Conservation (phyloP, 306 rosid species). For the Cucumis sativus region Cucumber_9930_V3 NC_026658.2:9370001-9370500, state of each 20-base stretch:
- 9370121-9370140: slow-evolving; percentile 57
- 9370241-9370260: background rate
- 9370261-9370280: slow-evolving; percentile 53
- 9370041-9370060: slow-evolving; percentile 64
- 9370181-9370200: background rate
- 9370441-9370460: slow-evolving; percentile 97
- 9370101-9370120: slow-evolving; percentile 68
- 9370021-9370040: slow-evolving; percentile 53
- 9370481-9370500: slow-evolving; percentile 78
- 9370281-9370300: slow-evolving; percentile 50
- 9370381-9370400: slow-evolving; percentile 86
- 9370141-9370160: slow-evolving; percentile 1
- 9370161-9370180: background rate
- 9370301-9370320: slow-evolving; percentile 73
- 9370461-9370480: slow-evolving; percentile 78
- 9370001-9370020: slow-evolving; percentile 60
- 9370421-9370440: slow-evolving; percentile 82
- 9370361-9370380: slow-evolving; percentile 91
- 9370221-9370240: background rate
- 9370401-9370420: slow-evolving; percentile 88
- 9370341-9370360: slow-evolving; percentile 90
- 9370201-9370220: background rate
- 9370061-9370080: slow-evolving; percentile 67
- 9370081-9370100: slow-evolving; percentile 72
- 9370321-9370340: slow-evolving; percentile 89